Evolutionary conservation across 2,329 filamentous ascomycete species (phyloP).

Genomic region (Xylaria polymorpha): DNA sequence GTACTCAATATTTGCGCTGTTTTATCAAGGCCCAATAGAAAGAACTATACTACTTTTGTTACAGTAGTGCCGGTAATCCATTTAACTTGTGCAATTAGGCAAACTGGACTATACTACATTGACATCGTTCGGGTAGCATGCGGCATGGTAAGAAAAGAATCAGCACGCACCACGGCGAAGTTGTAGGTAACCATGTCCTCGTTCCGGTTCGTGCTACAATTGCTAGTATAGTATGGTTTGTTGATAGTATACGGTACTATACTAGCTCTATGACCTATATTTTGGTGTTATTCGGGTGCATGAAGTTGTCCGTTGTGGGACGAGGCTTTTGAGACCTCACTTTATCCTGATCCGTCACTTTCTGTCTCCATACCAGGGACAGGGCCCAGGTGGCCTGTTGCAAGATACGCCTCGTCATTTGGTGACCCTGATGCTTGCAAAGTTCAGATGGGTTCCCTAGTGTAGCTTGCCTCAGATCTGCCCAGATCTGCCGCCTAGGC

Average conservation of each 20-base stretch:
- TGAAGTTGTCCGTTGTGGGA: constrained; percentile 35
- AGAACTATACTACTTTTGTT: not conserved
- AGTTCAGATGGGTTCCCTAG: not conserved
- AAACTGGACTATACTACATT: constrained; percentile 1
- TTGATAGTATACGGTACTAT: not conserved
- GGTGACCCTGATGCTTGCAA: not conserved
- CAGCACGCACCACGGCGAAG: not conserved
- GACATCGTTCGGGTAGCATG: constrained; percentile 10
- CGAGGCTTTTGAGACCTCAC: constrained; percentile 41
- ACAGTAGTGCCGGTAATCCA: not conserved
- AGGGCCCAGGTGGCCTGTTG: constrained; percentile 39
- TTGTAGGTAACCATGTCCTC: not conserved
- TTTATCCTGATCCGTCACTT: constrained; percentile 40
- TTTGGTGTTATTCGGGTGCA: constrained; percentile 25
- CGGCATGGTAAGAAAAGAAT: constrained; percentile 11
- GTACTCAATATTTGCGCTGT: not conserved
- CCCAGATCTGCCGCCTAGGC: constrained; percentile 21
- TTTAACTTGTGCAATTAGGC: constrained; percentile 5
- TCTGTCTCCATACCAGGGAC: constrained; percentile 26
- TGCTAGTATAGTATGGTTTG: not conserved
- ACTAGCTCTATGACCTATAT: not conserved
- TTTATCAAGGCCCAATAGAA: constrained; percentile 3
- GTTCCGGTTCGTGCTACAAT: not conserved
- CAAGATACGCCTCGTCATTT: constrained; percentile 46
- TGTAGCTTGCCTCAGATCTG: not conserved